Evolutionary conservation across 2,329 filamentous ascomycete genomes (phyloP).

Genomic region (Colletotrichum melonis): DNA sequence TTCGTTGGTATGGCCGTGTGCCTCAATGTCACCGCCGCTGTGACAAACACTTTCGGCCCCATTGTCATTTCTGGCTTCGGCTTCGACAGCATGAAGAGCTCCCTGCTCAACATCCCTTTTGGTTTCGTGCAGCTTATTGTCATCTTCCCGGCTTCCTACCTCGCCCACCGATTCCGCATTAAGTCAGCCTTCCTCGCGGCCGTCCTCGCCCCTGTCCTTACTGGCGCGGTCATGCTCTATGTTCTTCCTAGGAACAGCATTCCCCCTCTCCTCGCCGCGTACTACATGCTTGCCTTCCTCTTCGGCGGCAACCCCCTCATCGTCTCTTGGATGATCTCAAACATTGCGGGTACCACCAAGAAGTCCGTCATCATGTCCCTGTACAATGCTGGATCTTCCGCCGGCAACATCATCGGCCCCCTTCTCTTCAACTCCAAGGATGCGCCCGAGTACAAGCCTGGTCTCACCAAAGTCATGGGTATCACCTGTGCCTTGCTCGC

Average conservation of each 20-base stretch:
- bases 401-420: constrained; percentile 76
- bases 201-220: constrained; percentile 70
- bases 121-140: constrained; percentile 70
- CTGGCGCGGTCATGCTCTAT: constrained; percentile 69
- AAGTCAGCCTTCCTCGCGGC: constrained; percentile 67
- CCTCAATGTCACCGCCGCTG: constrained; percentile 72
- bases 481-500: constrained; percentile 61
- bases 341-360: constrained; percentile 76
- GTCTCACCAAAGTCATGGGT: constrained; percentile 65
- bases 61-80: constrained; percentile 71
- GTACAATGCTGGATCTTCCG: constrained; percentile 71
- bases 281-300: constrained; percentile 75
- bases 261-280: constrained; percentile 65
- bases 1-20: constrained; percentile 71
- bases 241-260: constrained; percentile 55
- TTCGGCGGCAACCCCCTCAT: constrained; percentile 75
- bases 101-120: constrained; percentile 75
- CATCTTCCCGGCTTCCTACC: constrained; percentile 68
- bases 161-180: constrained; percentile 65
- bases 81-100: constrained; percentile 67
- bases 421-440: constrained; percentile 69
- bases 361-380: constrained; percentile 73
- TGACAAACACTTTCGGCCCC: constrained; percentile 74
- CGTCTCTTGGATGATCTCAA: constrained; percentile 76
- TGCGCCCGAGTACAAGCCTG: constrained; percentile 68